These are phyloP conservation scores for Nyctanthes arbortristis DNA, from an alignment of 257 asterid species.

Conservation along the genomic window DNA sequence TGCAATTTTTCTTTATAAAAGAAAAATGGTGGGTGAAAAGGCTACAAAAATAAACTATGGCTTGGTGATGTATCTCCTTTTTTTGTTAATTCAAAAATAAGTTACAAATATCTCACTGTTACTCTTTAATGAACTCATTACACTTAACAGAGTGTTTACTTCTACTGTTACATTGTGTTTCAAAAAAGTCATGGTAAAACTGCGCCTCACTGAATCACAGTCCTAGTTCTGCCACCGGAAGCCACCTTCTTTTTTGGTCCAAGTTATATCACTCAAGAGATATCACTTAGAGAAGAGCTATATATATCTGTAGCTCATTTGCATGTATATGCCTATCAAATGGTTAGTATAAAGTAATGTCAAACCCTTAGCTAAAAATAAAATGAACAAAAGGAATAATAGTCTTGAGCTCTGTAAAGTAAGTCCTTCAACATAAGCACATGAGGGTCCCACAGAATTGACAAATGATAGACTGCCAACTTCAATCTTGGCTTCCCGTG, in stretches of 20 bases:
- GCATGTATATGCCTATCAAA: neutral
- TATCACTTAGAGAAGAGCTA: neutral
- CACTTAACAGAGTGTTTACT: too few species aligned
- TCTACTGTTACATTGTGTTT: too few species aligned
- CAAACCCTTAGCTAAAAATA: neutral
- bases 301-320: constrained; percentile 1
- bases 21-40: too few species aligned
- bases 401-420: neutral
- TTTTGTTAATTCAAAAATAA: too few species aligned
- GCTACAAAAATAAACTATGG: too few species aligned
- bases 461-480: neutral
- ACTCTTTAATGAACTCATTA: too few species aligned
- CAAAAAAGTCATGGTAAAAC: too few species aligned
- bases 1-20: too few species aligned
- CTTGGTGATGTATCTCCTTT: too few species aligned
- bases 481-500: neutral
- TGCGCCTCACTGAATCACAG: too few species aligned
- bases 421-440: neutral
- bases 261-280: neutral
- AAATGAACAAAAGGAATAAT: neutral
- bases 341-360: neutral
- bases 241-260: neutral
- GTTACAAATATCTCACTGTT: too few species aligned
- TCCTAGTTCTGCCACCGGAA: too few species aligned
- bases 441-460: neutral